These are phyloP conservation scores for Elaeagnus macrophylla DNA, from an alignment of 306 rosid species.

Conservation along the genomic window DNA sequence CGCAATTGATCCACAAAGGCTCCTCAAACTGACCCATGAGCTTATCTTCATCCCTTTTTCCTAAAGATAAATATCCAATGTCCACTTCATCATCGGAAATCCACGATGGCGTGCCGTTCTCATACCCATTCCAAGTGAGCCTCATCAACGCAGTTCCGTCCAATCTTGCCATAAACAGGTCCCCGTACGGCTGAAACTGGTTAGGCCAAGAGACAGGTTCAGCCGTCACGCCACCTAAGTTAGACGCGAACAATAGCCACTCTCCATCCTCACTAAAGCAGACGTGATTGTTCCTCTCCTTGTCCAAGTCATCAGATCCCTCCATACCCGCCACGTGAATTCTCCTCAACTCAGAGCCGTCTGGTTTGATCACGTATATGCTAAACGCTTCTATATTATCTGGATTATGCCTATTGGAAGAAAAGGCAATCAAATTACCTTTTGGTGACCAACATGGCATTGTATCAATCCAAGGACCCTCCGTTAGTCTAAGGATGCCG, in stretches of 20 bases:
- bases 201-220: conserved; percentile 75
- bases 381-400: conserved; percentile 37
- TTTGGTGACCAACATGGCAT: conserved; percentile 90
- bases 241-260: conserved; percentile 67
- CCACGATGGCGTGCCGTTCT: conserved; percentile 83
- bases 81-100: conserved; percentile 21
- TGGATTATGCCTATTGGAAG: conserved; percentile 58
- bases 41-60: conserved; percentile 26
- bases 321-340: conserved; percentile 38
- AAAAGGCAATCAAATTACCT: conserved; percentile 77
- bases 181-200: conserved; percentile 91
- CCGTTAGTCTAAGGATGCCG: conserved; percentile 46
- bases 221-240: conserved; percentile 59
- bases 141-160: conserved; percentile 77
- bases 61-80: conserved; percentile 13
- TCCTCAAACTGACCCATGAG: conserved; percentile 55
- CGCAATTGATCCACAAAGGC: conserved; percentile 57
- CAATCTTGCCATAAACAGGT: conserved; percentile 44
- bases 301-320: conserved; percentile 28
- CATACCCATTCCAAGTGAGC: conserved; percentile 67
- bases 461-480: conserved; percentile 72
- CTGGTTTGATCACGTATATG: conserved; percentile 54
- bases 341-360: conserved; percentile 59
- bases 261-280: conserved; percentile 65
- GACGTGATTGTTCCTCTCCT: conserved; percentile 78